A percentile compares a stretch with the other conserved stretches of the same genome.
phyloP scores from a whole-genome alignment of 2,329 filamentous ascomycete genomes.

The Fusarium sublunatum region DNA sequence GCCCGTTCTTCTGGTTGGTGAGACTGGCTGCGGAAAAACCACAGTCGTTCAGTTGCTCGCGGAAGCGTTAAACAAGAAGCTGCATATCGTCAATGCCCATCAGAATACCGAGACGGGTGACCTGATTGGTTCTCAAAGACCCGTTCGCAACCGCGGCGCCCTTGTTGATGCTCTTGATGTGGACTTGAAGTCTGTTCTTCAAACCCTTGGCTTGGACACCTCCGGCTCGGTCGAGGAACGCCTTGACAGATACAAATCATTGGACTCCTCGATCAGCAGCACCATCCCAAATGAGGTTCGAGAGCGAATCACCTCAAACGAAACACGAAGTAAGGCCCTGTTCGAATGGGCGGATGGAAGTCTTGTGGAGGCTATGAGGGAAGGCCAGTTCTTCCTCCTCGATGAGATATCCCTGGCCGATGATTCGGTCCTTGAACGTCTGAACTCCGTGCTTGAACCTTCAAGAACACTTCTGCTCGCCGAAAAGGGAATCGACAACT shows the following conservation, averaged over 20 bases:
- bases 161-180: conserved; percentile 73
- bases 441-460: conserved; percentile 96
- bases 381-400: conserved; percentile 89
- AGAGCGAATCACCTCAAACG: conserved; percentile 59
- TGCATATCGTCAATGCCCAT: conserved; percentile 96
- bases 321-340: conserved; percentile 79
- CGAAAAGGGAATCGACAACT: conserved; percentile 89
- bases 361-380: conserved; percentile 92
- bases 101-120: conserved; percentile 98
- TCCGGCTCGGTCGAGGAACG: conserved; percentile 64
- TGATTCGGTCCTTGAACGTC: conserved; percentile 92
- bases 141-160: conserved; percentile 83
- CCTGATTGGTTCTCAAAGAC: conserved; percentile 93
- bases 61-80: conserved; percentile 77
- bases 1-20: conserved; percentile 92
- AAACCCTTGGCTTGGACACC: conserved; percentile 53
- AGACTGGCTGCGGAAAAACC: conserved; percentile 98
- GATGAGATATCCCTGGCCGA: conserved; percentile 98
- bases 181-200: conserved; percentile 66
- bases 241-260: conserved; percentile 64
- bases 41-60: conserved; percentile 94
- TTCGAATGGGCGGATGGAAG: conserved; percentile 98
- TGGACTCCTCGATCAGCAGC: conserved; percentile 60
- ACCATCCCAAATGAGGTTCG: conserved; percentile 62
- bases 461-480: conserved; percentile 87